phyloP scores from a whole-genome alignment of 2,329 filamentous ascomycete species.

The Epichloe sylvatica region DNA sequence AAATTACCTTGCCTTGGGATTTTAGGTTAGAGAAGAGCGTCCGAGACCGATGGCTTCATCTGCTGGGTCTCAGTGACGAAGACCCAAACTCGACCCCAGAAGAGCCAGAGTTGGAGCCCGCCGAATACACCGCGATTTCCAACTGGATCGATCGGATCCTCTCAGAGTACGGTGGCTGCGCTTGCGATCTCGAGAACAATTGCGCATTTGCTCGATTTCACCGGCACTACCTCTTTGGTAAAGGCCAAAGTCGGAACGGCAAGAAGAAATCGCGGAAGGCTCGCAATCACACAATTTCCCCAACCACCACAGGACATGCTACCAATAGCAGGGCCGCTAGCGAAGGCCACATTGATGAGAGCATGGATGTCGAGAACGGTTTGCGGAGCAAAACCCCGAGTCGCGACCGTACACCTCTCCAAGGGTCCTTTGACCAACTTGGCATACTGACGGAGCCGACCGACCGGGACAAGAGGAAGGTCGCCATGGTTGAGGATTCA shows the following conservation, averaged over 20 bases:
- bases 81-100: constrained; percentile 29
- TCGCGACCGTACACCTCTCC: constrained; percentile 49
- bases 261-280: constrained; percentile 43
- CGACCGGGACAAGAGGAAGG: constrained; percentile 53
- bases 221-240: constrained; percentile 37
- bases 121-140: constrained; percentile 46
- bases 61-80: constrained; percentile 50
- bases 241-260: constrained; percentile 25
- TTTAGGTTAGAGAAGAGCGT: constrained; percentile 46
- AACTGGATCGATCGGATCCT: constrained; percentile 56
- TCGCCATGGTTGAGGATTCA: constrained; percentile 50
- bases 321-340: constrained; percentile 51
- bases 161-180: constrained; percentile 67
- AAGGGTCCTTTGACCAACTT: constrained; percentile 45
- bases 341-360: constrained; percentile 44
- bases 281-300: constrained; percentile 43
- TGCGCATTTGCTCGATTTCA: constrained; percentile 53
- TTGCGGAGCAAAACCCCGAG: constrained; percentile 52
- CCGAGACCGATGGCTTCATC: constrained; percentile 39
- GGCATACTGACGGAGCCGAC: constrained; percentile 50
- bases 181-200: constrained; percentile 50
- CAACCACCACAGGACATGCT: constrained; percentile 47
- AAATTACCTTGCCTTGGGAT: constrained; percentile 54
- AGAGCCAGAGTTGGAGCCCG: constrained; percentile 42
- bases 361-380: constrained; percentile 34